These are phyloP conservation scores for Kluyveromyces siamensis DNA, from an alignment of 805 yeast species.

Conservation along the genomic window DNA sequence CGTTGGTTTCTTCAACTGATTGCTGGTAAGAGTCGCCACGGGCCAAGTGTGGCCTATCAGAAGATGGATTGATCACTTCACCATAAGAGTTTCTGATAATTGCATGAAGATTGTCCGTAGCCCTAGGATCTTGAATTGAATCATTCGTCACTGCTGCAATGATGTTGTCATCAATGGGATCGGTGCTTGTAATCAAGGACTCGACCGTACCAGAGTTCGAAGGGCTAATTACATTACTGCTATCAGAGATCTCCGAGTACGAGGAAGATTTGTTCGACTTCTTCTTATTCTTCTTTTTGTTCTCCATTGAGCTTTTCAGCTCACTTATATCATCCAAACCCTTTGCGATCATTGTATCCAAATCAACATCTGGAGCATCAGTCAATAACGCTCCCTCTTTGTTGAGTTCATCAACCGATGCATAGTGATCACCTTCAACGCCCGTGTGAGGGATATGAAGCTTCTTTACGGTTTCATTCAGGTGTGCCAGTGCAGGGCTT, in stretches of 20 bases:
- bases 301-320: slow-evolving; percentile 8
- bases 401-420: slow-evolving; percentile 26
- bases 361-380: slow-evolving; percentile 25
- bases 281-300: slow-evolving; percentile 8
- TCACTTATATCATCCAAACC: slow-evolving; percentile 11
- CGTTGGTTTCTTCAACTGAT: slow-evolving; percentile 31
- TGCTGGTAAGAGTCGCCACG: slow-evolving; percentile 69
- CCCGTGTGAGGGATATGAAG: slow-evolving; percentile 7
- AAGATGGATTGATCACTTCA: slow-evolving; percentile 18
- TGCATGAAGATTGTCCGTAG: not conserved
- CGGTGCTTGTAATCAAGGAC: slow-evolving; percentile 21
- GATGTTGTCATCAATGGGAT: slow-evolving; percentile 17
- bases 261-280: slow-evolving; percentile 4
- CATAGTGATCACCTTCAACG: slow-evolving; percentile 10
- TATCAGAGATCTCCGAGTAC: slow-evolving; percentile 4
- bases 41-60: slow-evolving; percentile 54
- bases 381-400: slow-evolving; percentile 29
- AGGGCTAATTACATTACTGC: not conserved
- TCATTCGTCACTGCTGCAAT: slow-evolving; percentile 5
- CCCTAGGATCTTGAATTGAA: not conserved
- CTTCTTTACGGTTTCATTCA: slow-evolving; percentile 7
- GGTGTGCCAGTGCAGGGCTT: slow-evolving; percentile 2
- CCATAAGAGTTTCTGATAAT: slow-evolving; percentile 24
- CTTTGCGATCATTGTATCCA: slow-evolving; percentile 18
- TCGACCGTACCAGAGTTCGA: slow-evolving; percentile 8